These are phyloP conservation scores for Rhizopogon salebrosus DNA, from an alignment of 768 basidiomycete species.

Conservation along the genomic window DNA sequence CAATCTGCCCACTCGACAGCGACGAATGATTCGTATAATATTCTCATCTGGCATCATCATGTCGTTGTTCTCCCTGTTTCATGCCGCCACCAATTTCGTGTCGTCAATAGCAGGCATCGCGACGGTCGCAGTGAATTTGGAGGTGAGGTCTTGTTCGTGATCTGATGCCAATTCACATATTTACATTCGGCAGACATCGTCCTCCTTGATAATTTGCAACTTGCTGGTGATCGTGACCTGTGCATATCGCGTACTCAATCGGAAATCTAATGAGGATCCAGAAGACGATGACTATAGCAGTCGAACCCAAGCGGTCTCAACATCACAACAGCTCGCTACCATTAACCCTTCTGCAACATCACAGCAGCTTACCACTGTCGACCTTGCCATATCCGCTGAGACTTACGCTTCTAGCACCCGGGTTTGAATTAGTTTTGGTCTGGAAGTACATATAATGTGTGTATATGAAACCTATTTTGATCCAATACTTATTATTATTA, in stretches of 20 bases:
- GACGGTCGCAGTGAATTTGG: background rate
- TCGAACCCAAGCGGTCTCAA: background rate
- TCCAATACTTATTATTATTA: background rate
- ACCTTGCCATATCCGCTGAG: background rate
- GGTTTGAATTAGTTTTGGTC: background rate
- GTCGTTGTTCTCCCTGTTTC: constrained; percentile 7
- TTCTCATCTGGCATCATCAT: constrained; percentile 10
- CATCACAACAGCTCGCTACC: constrained; percentile 16
- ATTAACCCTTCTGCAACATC: constrained; percentile 6
- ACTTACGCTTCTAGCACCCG: too few relatives aligned
- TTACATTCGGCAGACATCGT: background rate
- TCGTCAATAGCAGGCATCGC: background rate
- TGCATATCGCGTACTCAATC: background rate
- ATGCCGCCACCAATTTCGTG: constrained; percentile 3
- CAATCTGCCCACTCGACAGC: constrained; percentile 9
- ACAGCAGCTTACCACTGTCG: background rate
- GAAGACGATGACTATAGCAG: constrained; percentile 10
- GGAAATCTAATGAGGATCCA: background rate
- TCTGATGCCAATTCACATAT: background rate
- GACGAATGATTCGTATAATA: constrained; percentile 10
- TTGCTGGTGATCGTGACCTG: constrained; percentile 6
- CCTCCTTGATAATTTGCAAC: constrained; percentile 8
- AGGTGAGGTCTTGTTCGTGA: background rate
- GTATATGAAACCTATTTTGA: background rate
- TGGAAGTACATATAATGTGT: background rate